phyloP scores from a whole-genome alignment of 179 eudicot genomes.

The Patellifolia procumbens region DNA sequence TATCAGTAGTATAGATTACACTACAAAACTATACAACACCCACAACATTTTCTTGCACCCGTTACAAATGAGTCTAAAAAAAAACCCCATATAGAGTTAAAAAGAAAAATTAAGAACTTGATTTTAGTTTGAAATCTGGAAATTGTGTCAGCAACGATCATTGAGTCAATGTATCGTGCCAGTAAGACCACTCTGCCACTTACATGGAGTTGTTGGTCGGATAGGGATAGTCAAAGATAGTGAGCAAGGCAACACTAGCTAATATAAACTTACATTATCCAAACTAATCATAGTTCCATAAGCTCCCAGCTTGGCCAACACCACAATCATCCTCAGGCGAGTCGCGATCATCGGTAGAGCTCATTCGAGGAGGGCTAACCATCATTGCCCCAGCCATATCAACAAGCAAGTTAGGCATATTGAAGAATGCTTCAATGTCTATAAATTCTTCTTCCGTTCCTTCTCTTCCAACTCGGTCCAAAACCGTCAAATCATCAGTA shows the following conservation, averaged over 20 bases:
- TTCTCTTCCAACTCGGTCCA: background rate
- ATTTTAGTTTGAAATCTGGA: background rate
- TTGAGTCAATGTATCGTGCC: background rate
- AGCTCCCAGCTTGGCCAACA: conserved; percentile 3
- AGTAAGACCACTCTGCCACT: conserved; percentile 17
- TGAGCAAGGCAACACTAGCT: background rate
- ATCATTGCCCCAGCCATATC: conserved; percentile 44
- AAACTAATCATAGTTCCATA: conserved; percentile 33
- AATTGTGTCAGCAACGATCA: background rate
- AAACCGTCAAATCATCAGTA: conserved; percentile 7
- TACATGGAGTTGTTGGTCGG: background rate
- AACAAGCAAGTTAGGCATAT: conserved; percentile 35
- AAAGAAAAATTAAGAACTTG: background rate
- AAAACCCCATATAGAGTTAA: background rate
- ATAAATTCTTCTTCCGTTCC: conserved; percentile 17
- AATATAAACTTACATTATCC: background rate
- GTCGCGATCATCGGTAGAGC: background rate
- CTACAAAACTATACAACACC: too few species aligned
- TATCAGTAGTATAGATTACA: too few species aligned
- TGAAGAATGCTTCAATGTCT: conserved; percentile 31
- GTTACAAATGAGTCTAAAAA: background rate
- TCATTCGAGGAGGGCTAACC: conserved; percentile 33
- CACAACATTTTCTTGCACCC: background rate
- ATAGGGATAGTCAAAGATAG: background rate
- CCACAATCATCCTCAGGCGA: conserved; percentile 13